These are phyloP conservation scores for Ophiocordyceps robertsii DNA, from an alignment of 2,329 filamentous ascomycete genomes.

Conservation along the genomic window DNA sequence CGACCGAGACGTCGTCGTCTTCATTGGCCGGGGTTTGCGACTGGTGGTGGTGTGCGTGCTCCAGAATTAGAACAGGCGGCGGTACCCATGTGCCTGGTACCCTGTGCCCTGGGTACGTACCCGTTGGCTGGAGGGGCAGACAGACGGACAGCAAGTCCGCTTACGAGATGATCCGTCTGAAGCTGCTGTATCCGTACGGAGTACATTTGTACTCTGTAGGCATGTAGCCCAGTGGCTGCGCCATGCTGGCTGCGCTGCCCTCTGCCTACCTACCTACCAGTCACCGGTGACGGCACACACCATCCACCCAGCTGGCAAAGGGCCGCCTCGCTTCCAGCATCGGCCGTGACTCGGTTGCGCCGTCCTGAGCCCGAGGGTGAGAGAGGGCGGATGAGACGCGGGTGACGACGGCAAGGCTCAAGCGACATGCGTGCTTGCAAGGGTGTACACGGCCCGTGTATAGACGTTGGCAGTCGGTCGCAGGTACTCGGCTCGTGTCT, in stretches of 20 bases:
- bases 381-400: not conserved
- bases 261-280: too few species aligned
- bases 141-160: too few species aligned
- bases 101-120: too few species aligned
- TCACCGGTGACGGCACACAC: too few species aligned
- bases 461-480: too few species aligned
- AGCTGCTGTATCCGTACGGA: not conserved
- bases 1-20: not conserved
- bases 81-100: too few species aligned
- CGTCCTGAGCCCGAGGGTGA: not conserved
- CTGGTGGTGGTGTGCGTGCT: constrained; percentile 5
- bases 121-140: too few species aligned
- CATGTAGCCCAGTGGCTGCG: not conserved
- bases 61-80: constrained; percentile 20
- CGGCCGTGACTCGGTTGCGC: not conserved
- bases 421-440: not conserved
- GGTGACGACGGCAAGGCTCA: not conserved
- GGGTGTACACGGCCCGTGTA: not conserved
- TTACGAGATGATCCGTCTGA: too few species aligned
- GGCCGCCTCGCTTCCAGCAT: not conserved
- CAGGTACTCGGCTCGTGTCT: too few species aligned
- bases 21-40: not conserved
- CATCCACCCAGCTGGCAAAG: not conserved
- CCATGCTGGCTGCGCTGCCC: too few species aligned
- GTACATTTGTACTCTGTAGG: not conserved